Percentiles rank a stretch among this genome's conserved stretches.
Conservation (phyloP, 2,329 filamentous ascomycete genomes). For the Penicillium vulpinum region DNA sequence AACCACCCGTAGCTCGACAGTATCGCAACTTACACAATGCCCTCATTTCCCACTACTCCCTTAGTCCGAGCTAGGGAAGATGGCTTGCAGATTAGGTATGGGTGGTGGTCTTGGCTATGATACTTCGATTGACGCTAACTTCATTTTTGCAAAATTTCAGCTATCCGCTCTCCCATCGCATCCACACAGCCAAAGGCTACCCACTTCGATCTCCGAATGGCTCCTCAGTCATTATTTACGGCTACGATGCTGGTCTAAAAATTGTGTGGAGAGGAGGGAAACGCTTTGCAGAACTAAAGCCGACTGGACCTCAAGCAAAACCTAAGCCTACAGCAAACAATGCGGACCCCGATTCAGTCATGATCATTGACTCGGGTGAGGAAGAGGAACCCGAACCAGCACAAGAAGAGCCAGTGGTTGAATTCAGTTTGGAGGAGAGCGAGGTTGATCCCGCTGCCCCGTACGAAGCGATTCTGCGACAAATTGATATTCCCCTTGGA, state of each 20-base stretch:
- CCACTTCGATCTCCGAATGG: slow-evolving; percentile 60
- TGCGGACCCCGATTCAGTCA: slow-evolving; percentile 45
- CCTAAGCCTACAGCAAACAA: slow-evolving; percentile 26
- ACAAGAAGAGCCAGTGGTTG: slow-evolving; percentile 26
- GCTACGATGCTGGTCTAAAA: slow-evolving; percentile 58
- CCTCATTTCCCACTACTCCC: slow-evolving; percentile 38
- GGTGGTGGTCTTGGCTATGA: neutral
- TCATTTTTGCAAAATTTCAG: slow-evolving; percentile 37
- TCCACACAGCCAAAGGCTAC: slow-evolving; percentile 58
- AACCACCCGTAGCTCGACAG: slow-evolving; percentile 10
- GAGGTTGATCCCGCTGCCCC: slow-evolving; percentile 59
- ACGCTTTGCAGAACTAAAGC: slow-evolving; percentile 42
- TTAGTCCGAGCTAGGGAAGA: slow-evolving; percentile 41
- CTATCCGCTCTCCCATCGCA: slow-evolving; percentile 61
- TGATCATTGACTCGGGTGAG: slow-evolving; percentile 59
- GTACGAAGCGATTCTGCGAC: slow-evolving; percentile 55
- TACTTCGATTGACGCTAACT: slow-evolving; percentile 7
- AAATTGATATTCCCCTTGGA: slow-evolving; percentile 56
- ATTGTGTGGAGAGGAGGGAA: slow-evolving; percentile 62
- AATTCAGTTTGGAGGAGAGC: slow-evolving; percentile 55
- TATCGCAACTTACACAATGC: slow-evolving; percentile 29
- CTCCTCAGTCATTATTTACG: slow-evolving; percentile 62
- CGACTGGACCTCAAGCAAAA: slow-evolving; percentile 24
- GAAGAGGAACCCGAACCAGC: slow-evolving; percentile 43
- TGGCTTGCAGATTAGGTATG: slow-evolving; percentile 46